Evolutionary conservation across 129 eudicot species (phyloP).

Genomic region (Artemisia tridentata): DNA sequence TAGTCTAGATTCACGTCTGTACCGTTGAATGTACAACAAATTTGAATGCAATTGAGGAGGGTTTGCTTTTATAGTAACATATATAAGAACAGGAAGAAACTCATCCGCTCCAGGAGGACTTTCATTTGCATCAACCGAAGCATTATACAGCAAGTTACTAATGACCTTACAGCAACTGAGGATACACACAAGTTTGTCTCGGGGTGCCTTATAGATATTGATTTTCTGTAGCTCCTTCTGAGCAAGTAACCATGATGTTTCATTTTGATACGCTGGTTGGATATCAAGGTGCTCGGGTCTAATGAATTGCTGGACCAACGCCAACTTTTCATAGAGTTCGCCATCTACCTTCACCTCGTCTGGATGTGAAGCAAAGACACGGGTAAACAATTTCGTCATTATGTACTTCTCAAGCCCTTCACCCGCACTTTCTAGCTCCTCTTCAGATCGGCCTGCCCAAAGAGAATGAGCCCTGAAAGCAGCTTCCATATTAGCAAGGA

Average conservation of each 20-base stretch:
- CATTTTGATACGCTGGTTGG: conserved; percentile 75
- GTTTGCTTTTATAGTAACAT: conserved; percentile 89
- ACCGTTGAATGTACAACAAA: conserved; percentile 71
- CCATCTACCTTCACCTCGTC: conserved; percentile 74
- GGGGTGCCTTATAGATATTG: conserved; percentile 86
- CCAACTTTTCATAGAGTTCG: conserved; percentile 76
- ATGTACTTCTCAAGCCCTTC: conserved; percentile 98
- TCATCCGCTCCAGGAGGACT: conserved; percentile 96
- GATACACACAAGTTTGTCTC: conserved; percentile 91
- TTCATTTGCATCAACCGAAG: conserved; percentile 67
- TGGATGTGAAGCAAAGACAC: conserved; percentile 75
- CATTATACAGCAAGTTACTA: conserved; percentile 75
- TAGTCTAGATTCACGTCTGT: conserved; percentile 71
- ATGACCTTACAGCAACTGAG: conserved; percentile 93
- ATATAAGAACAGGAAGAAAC: conserved; percentile 91
- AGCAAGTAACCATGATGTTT: conserved; percentile 98
- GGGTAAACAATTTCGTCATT: conserved; percentile 81
- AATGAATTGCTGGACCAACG: conserved; percentile 84
- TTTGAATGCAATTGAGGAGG: conserved; percentile 93
- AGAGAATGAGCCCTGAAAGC: conserved; percentile 90
- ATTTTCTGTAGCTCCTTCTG: conserved; percentile 95
- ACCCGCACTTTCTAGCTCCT: conserved; percentile 94
- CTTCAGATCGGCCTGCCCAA: conserved; percentile 87
- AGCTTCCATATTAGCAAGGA: conserved; percentile 79
- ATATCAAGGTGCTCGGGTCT: conserved; percentile 88